Evolutionary conservation across 306 rosid genomes (phyloP), one percentile per base, ranked within the genome.

Genomic region (Vicia faba): DNA sequence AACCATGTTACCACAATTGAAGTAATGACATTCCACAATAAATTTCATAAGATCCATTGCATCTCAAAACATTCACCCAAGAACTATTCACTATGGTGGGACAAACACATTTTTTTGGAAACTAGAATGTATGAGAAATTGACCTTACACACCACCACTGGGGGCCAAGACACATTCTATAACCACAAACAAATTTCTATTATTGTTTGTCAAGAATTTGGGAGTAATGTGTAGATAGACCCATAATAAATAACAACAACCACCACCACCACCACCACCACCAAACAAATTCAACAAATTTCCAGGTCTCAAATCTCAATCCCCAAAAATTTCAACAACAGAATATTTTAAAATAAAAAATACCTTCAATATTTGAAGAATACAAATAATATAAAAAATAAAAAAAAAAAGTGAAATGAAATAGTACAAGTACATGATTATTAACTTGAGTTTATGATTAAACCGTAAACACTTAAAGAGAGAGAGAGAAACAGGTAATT

Each of bases 251-350:
- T 8, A 26, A 15, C 23, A 25, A 36, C 36, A n/a, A 29, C 63
- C 3, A 43, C 9, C 38, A 33, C 38, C 58, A 45, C 7, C 19
- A 18, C n/a, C 33, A 59, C 26, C 26, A n/a, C n/a, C n/a, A n/a
- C n/a, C n/a, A n/a, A n/a, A n/a, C 48, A 68, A 38, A 68, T 45
- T 25, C 49, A 68, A 50, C 12, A 68, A 68, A 51, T 41, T 23
- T 28, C 58, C 29, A 50, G 16, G 11, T 26, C 49, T 8, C 62
- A 46, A 58, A 46, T 60, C 46, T 1, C 66, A 51, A 36, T 46
- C 26, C 18, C 60, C 29, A 11, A 31, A 60, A 1, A 60, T 11
- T 60, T 25, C 11, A 18, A 7, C 8, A 5, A 45, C 49, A 57
- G 15, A 12, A 11, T 20, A 59, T 33, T 35, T 18, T 43, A 12